Percentiles rank a stretch among this genome's conserved stretches.
phyloP scores from a whole-genome alignment of 2,329 filamentous ascomycete genomes.

The Lachnellula cervina region DNA sequence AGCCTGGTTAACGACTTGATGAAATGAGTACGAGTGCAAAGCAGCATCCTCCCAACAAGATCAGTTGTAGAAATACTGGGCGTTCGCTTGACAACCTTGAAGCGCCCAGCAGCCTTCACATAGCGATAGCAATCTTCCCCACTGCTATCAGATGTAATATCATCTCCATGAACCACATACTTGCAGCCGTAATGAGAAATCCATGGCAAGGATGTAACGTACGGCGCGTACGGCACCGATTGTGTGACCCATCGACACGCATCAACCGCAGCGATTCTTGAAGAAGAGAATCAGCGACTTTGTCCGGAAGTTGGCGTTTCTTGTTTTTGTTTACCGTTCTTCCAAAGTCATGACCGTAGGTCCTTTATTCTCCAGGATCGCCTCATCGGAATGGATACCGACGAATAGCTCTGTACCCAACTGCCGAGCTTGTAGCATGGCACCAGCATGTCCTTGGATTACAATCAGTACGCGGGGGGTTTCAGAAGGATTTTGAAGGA shows the following conservation, averaged over 20 bases:
- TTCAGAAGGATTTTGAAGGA: not conserved
- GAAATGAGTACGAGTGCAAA: slow-evolving; percentile 93
- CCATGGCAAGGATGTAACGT: slow-evolving; percentile 91
- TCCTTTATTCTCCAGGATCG: slow-evolving; percentile 94
- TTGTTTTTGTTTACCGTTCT: slow-evolving; percentile 60
- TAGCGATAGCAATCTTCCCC: slow-evolving; percentile 97
- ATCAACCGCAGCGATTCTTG: slow-evolving; percentile 79
- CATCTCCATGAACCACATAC: slow-evolving; percentile 94
- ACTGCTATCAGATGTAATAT: slow-evolving; percentile 90
- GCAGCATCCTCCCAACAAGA: slow-evolving; percentile 93
- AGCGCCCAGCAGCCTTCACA: slow-evolving; percentile 87
- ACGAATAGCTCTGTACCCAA: slow-evolving; percentile 85
- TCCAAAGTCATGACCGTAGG: slow-evolving; percentile 93
- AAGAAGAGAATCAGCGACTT: slow-evolving; percentile 26
- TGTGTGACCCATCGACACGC: slow-evolving; percentile 92
- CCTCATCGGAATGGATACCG: slow-evolving; percentile 92
- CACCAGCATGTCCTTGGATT: slow-evolving; percentile 77
- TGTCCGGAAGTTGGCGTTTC: slow-evolving; percentile 15
- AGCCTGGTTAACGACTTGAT: slow-evolving; percentile 71
- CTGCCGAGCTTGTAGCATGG: slow-evolving; percentile 92
- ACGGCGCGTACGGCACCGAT: slow-evolving; percentile 80
- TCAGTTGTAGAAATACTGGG: slow-evolving; percentile 97
- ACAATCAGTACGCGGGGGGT: not conserved
- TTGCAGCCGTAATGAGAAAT: slow-evolving; percentile 93
- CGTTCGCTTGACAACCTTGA: slow-evolving; percentile 95